A percentile compares a stretch with the other conserved stretches of the same genome.
Evolutionary conservation across 1,139 yeast genomes (phyloP).

Genomic region (Yamadazyma kanchanaburiensis): DNA sequence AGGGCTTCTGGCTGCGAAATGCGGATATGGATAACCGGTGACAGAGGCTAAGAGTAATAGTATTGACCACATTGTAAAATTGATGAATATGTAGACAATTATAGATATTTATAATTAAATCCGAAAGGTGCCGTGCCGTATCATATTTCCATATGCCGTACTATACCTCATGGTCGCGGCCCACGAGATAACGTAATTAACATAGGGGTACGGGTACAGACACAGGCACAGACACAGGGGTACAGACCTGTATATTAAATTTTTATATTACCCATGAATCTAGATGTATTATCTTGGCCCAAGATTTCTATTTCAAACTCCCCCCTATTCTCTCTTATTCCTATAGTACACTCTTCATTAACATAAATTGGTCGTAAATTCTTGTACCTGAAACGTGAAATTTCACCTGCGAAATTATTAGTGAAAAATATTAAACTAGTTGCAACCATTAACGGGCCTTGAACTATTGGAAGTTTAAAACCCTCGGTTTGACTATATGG

Average conservation of each 20-base stretch:
- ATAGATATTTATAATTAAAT: no score
- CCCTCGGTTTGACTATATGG: conserved; percentile 56
- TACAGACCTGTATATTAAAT: no score
- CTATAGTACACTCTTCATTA: background rate
- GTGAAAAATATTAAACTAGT: conserved; percentile 51
- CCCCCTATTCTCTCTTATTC: no score
- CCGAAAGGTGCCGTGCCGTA: no score
- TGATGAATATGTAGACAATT: background rate
- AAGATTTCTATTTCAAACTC: no score
- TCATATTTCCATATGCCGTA: no score
- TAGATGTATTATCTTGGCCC: no score
- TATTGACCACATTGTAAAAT: conserved; percentile 1
- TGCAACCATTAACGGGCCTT: conserved; percentile 77
- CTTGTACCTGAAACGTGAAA: conserved; percentile 40
- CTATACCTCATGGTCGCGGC: no score
- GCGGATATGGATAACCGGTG: conserved; percentile 2
- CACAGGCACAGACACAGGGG: no score
- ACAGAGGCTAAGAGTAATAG: conserved; percentile 4
- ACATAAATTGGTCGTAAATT: conserved; percentile 41
- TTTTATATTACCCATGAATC: no score
- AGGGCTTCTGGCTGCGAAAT: conserved; percentile 1
- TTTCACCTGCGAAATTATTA: conserved; percentile 12
- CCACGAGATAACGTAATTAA: no score
- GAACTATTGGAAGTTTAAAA: conserved; percentile 62
- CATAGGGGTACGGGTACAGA: no score